phyloP scores from a whole-genome alignment of 257 asterid genomes.

The Leptodermis oblonga region DNA sequence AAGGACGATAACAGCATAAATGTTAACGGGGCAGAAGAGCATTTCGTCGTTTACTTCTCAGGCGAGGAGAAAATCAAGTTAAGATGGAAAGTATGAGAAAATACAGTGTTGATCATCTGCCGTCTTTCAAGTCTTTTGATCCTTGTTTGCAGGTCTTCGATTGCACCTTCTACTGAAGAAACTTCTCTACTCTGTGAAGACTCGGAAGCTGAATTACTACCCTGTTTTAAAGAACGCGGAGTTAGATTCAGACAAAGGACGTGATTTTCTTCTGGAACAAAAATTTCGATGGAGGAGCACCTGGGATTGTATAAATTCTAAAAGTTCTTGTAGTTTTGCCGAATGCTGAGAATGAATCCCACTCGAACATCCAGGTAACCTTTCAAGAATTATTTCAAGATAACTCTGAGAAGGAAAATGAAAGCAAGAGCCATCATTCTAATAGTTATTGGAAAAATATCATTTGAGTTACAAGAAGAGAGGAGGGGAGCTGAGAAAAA shows the following conservation, averaged over 20 bases:
- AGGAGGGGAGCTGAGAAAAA: background rate
- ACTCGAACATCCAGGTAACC: conserved; percentile 61
- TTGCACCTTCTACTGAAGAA: conserved; percentile 62
- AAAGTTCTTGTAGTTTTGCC: conserved; percentile 85
- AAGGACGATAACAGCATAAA: background rate
- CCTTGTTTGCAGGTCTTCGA: conserved; percentile 91
- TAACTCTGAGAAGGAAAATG: conserved; percentile 62
- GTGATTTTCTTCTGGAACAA: background rate
- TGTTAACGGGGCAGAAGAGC: background rate
- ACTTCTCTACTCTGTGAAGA: conserved; percentile 79
- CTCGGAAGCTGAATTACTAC: conserved; percentile 75
- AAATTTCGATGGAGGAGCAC: conserved; percentile 26
- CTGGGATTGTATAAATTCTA: conserved; percentile 83
- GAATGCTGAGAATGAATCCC: conserved; percentile 91
- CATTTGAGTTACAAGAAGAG: conserved; percentile 8
- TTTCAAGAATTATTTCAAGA: conserved; percentile 78
- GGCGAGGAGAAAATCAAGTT: background rate
- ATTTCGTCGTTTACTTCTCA: background rate
- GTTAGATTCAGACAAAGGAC: background rate
- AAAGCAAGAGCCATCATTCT: conserved; percentile 17
- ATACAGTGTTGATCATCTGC: conserved; percentile 78
- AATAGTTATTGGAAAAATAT: background rate
- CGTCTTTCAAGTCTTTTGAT: conserved; percentile 86
- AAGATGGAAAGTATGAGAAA: conserved; percentile 12
- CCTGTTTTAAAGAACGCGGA: conserved; percentile 37